phyloP scores from a whole-genome alignment of 2,329 filamentous ascomycete species.

The Paecilomyces dactylethromorphus region DNA sequence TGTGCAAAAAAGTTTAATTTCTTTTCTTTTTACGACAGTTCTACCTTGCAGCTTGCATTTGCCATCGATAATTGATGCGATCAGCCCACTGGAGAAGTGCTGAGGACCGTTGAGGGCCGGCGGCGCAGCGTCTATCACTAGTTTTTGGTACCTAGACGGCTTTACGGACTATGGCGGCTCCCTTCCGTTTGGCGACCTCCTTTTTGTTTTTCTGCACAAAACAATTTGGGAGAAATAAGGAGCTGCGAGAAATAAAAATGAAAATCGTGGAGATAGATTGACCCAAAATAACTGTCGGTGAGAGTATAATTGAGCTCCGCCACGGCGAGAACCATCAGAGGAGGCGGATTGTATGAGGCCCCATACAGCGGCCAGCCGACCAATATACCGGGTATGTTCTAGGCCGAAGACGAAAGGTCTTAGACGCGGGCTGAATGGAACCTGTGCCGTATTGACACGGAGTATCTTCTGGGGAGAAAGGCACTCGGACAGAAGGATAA shows the following conservation, averaged over 20 bases:
- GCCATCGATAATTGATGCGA: not conserved
- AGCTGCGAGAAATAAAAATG: not conserved
- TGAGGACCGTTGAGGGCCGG: not conserved
- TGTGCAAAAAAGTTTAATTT: not conserved
- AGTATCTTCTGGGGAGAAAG: not conserved
- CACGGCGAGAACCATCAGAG: not conserved
- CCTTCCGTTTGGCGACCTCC: not conserved
- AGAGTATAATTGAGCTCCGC: not conserved
- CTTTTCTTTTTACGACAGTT: not conserved
- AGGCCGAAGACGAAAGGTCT: not conserved
- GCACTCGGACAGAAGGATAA: not conserved
- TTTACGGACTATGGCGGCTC: not conserved
- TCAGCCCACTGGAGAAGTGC: not conserved
- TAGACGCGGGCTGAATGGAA: not conserved
- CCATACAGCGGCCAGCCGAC: not conserved
- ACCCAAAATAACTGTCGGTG: not conserved
- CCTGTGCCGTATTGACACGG: not conserved
- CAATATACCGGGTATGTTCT: not conserved
- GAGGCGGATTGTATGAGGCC: not conserved
- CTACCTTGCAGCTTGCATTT: not conserved
- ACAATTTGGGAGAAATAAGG: not conserved
- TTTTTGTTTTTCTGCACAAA: not conserved
- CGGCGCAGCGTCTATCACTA: not conserved
- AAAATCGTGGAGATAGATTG: not conserved
- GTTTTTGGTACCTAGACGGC: not conserved